Percentiles rank a stretch among this genome's conserved stretches.
Evolutionary conservation across 331 rosid genomes (phyloP).

Genomic region (Pyrus hybrid): DNA sequence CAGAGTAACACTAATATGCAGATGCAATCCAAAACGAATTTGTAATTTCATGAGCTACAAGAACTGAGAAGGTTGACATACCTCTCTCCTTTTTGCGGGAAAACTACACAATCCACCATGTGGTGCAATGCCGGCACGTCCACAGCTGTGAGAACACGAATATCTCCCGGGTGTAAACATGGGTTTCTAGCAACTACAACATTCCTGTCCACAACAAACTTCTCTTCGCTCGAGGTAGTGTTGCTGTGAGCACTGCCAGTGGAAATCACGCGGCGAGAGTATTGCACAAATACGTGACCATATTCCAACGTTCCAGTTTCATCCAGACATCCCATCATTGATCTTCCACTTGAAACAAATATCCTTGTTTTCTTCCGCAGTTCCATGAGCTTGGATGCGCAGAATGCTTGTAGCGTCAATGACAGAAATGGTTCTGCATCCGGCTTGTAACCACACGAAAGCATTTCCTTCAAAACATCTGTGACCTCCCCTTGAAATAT

Average conservation of each 20-base stretch:
- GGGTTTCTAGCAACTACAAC: constrained; percentile 71
- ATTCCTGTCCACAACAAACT: constrained; percentile 8
- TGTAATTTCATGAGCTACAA: neutral
- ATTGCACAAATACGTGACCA: constrained; percentile 62
- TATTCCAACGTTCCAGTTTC: constrained; percentile 57
- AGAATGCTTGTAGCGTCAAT: constrained; percentile 28
- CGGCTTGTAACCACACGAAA: constrained; percentile 21
- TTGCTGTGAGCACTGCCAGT: neutral
- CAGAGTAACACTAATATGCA: neutral
- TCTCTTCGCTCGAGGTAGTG: neutral
- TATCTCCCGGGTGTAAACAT: constrained; percentile 63
- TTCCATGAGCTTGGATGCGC: constrained; percentile 50
- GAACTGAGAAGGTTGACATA: neutral
- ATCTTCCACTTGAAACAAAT: constrained; percentile 48
- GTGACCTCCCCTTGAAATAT: constrained; percentile 25
- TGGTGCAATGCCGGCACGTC: constrained; percentile 26
- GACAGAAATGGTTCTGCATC: constrained; percentile 33
- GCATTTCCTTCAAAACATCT: constrained; percentile 24
- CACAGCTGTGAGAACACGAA: constrained; percentile 34
- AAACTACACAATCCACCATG: constrained; percentile 59
- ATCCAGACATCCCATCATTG: constrained; percentile 77
- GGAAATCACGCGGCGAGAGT: constrained; percentile 15
- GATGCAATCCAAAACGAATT: neutral
- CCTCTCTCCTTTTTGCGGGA: constrained; percentile 73
- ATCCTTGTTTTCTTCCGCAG: constrained; percentile 29